Evolutionary conservation across 2,329 filamentous ascomycete species (phyloP), one percentile per base, ranked within the genome.

Genomic region (Dactylellina drechsleri): DNA sequence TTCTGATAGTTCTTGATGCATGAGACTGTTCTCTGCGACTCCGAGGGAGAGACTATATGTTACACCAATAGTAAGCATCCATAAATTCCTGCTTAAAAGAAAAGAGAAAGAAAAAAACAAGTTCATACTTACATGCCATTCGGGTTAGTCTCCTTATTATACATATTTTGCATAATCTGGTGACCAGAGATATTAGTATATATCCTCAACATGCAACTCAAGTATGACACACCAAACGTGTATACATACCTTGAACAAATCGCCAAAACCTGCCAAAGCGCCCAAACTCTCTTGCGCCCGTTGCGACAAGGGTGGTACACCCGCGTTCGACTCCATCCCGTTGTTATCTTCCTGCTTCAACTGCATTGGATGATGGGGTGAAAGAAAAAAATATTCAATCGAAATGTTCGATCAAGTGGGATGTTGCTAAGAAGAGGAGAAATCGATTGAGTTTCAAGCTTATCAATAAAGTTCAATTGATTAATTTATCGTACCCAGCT

Each of bases 21-120:
- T 77, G n/a, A 77, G 70, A 54, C 47, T 71, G 45, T 78, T 78
- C 57, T 78, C 77, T 20, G 77, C 77, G 13, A 78, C 66, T 16
- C 77, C 77, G 13, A 78, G 65, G 20, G 60, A 77, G 23, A 78
- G 66, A 3, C 76, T 77, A 47, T 60, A 10, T 2, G 23, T 23
- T 23, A 23, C 23, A 23, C 23, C 23, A 23, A 40, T 20, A 68
- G n/a, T 41, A 26, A 26, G 31, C 16, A 41, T 61, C 49, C 50
- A 53, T 47, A 7, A 10, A 36, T 36, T 10, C 31, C 20, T 31
- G 26, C n/a, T 7, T n/a, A 6, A 16, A 16, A 13, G 20, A n/a
- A 2, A 43, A 49, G 23, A 18, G 3, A 13, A 23, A 10, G 16
- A 31, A 5, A 7, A 41, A 5, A 15, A 40, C 40, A 6, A 43